A percentile compares a stretch with the other conserved stretches of the same genome.
Conservation (phyloP, 225 moss, liverwort and hornwort species). For the Pleurozium schreberi region DNA sequence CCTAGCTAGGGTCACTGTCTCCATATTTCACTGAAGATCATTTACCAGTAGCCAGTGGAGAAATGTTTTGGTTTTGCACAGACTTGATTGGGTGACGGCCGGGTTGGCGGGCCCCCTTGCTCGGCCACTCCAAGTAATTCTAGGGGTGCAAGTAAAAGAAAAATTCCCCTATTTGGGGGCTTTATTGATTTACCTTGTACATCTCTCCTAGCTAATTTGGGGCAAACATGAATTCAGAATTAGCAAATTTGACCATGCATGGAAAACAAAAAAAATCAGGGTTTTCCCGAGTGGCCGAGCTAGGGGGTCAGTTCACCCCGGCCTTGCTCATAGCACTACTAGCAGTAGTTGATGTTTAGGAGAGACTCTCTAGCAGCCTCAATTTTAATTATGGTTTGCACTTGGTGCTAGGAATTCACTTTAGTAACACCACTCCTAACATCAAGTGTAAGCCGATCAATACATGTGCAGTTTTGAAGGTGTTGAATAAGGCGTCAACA, state of each 20-base stretch:
- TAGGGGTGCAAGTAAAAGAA: too few species aligned
- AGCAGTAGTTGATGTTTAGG: not conserved
- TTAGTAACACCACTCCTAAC: not conserved
- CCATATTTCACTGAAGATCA: not conserved
- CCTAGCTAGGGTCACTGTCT: not conserved
- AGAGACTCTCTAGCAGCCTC: not conserved
- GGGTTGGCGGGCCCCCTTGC: too few species aligned
- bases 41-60: not conserved
- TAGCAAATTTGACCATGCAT: too few species aligned
- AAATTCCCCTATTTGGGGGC: too few species aligned
- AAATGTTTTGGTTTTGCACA: not conserved
- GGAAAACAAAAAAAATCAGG: too few species aligned
- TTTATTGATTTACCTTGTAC: too few species aligned
- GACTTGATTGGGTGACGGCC: not conserved
- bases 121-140: too few species aligned
- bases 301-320: too few species aligned
- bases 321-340: not conserved
- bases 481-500: not conserved
- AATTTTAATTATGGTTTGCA: not conserved
- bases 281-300: too few species aligned
- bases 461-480: not conserved
- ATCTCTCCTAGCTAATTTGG: too few species aligned
- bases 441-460: not conserved
- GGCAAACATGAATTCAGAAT: too few species aligned
- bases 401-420: not conserved